phyloP scores from a whole-genome alignment of 2,329 filamentous ascomycete species.

The Sclerotinia minor region DNA sequence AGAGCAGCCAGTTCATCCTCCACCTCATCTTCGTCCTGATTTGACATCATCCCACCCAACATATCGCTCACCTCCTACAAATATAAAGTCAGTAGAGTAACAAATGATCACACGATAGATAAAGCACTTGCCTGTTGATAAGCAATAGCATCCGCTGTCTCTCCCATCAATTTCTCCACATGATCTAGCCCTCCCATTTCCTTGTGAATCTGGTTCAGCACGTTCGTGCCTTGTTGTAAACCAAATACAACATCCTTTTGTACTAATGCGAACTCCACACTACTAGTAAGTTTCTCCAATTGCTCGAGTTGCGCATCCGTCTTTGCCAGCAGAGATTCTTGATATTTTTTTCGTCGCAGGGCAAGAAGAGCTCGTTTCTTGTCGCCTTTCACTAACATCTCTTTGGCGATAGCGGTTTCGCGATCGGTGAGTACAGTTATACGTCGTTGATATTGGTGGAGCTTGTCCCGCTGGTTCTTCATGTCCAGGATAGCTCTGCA shows the following conservation, averaged over 20 bases:
- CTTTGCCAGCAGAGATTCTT: slow-evolving; percentile 83
- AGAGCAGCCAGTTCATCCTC: slow-evolving; percentile 90
- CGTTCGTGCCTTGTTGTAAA: slow-evolving; percentile 84
- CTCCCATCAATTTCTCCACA: slow-evolving; percentile 93
- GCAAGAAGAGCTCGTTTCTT: slow-evolving; percentile 82
- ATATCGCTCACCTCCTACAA: slow-evolving; percentile 85
- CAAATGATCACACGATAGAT: not conserved
- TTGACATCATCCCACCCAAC: slow-evolving; percentile 83
- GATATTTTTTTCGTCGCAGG: slow-evolving; percentile 93
- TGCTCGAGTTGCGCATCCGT: slow-evolving; percentile 94
- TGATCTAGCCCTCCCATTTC: slow-evolving; percentile 96
- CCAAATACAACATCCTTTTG: slow-evolving; percentile 96
- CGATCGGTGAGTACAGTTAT: slow-evolving; percentile 82
- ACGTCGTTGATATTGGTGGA: slow-evolving; percentile 92
- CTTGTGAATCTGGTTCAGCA: slow-evolving; percentile 85
- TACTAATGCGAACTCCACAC: slow-evolving; percentile 92
- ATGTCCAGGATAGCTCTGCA: slow-evolving; percentile 91
- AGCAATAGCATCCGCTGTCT: slow-evolving; percentile 83
- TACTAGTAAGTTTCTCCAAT: slow-evolving; percentile 82
- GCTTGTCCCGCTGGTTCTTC: slow-evolving; percentile 95
- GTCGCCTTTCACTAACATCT: slow-evolving; percentile 79
- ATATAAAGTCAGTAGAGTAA: slow-evolving; percentile 25
- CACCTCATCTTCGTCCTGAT: slow-evolving; percentile 95
- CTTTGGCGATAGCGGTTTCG: slow-evolving; percentile 81
- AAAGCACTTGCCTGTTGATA: slow-evolving; percentile 74